These are phyloP conservation scores for Kwoniella sp. DNA, from an alignment of 768 basidiomycete genomes.

Conservation along the genomic window DNA sequence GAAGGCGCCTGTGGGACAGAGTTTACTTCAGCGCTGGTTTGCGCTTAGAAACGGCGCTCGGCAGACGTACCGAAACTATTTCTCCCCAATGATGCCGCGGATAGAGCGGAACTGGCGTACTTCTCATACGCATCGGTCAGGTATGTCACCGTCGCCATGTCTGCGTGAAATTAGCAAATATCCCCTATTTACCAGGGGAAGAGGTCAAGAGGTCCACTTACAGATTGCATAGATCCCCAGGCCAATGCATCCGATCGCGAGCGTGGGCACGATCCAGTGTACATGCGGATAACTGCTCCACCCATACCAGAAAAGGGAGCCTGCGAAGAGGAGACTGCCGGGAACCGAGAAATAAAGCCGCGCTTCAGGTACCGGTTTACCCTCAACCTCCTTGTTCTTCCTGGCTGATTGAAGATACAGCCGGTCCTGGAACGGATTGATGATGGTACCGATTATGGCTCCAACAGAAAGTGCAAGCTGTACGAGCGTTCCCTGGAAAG, in stretches of 20 bases:
- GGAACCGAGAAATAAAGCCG: constrained; percentile 26
- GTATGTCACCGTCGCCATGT: constrained; percentile 18
- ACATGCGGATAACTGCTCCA: constrained; percentile 21
- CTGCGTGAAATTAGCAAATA: background rate
- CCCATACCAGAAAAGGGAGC: constrained; percentile 20
- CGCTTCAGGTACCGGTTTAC: constrained; percentile 23
- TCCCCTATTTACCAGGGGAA: background rate
- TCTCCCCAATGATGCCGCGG: constrained; percentile 14
- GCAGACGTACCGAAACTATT: constrained; percentile 9
- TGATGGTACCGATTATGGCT: constrained; percentile 14
- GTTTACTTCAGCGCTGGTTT: no score
- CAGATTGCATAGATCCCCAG: constrained; percentile 25
- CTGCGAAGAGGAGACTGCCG: constrained; percentile 22
- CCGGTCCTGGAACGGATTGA: constrained; percentile 19
- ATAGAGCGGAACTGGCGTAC: constrained; percentile 16
- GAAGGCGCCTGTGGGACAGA: constrained; percentile 10
- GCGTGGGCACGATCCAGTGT: constrained; percentile 22
- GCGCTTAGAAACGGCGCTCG: no score
- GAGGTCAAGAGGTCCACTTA: background rate
- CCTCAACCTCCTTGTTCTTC: constrained; percentile 19
- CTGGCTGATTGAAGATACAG: constrained; percentile 15
- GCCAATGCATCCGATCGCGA: constrained; percentile 20
- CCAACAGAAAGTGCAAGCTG: constrained; percentile 15
- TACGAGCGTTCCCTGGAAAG: constrained; percentile 6
- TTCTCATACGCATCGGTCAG: constrained; percentile 20